A percentile compares a stretch with the other conserved stretches of the same genome.
Evolutionary conservation across 2,329 filamentous ascomycete genomes (phyloP).

Genomic region (Verticillium tricorpus): DNA sequence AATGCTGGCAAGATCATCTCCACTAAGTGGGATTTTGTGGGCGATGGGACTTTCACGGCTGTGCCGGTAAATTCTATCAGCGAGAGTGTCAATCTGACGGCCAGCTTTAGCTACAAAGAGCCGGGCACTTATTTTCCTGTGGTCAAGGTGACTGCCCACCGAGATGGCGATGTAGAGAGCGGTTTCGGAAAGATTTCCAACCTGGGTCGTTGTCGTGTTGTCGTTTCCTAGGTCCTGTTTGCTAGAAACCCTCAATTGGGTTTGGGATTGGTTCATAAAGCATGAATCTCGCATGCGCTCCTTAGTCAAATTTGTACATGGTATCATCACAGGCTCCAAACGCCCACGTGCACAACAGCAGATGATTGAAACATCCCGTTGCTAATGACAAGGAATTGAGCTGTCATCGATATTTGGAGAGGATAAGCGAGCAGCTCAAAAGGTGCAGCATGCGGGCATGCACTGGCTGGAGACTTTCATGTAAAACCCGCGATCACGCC

Average conservation of each 20-base stretch:
- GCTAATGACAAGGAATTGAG: no score
- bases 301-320: no score
- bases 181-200: neutral
- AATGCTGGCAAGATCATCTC: constrained; percentile 10
- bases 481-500: no score
- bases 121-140: neutral
- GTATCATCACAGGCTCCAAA: no score
- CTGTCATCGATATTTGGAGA: neutral
- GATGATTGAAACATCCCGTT: no score
- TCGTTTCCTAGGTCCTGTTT: neutral
- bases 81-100: neutral
- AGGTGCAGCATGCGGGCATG: neutral
- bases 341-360: no score
- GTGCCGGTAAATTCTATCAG: neutral
- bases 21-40: constrained; percentile 13
- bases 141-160: neutral
- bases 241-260: no score
- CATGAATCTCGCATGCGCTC: no score
- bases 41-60: neutral
- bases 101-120: neutral
- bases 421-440: neutral
- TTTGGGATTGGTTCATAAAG: no score
- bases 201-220: neutral
- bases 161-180: neutral
- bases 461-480: no score